A percentile compares a stretch with the other conserved stretches of the same genome.
Evolutionary conservation across 2,329 filamentous ascomycete genomes (phyloP).

Genomic region (Stromatinia cepivora): DNA sequence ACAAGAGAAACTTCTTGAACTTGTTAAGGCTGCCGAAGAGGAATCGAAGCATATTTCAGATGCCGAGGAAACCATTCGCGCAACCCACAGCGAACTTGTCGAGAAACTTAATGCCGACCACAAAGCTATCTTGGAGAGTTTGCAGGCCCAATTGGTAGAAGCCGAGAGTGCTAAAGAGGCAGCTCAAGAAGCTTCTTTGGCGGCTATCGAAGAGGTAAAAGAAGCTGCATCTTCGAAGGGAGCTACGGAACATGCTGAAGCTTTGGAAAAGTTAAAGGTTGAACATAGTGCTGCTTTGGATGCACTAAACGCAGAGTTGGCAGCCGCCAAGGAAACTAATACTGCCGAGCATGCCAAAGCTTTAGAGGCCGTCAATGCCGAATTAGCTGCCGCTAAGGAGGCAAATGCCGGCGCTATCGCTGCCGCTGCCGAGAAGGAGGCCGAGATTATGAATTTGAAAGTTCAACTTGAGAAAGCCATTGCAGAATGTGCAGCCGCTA

Average conservation of each 20-base stretch:
- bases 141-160: constrained; percentile 37
- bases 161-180: constrained; percentile 32
- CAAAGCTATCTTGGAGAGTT: constrained; percentile 33
- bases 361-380: constrained; percentile 39
- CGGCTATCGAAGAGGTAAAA: constrained; percentile 39
- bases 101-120: constrained; percentile 41
- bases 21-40: constrained; percentile 53
- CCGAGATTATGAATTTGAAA: constrained; percentile 39
- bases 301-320: constrained; percentile 45
- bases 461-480: constrained; percentile 45
- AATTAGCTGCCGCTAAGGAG: constrained; percentile 52
- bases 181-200: constrained; percentile 36
- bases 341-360: constrained; percentile 32
- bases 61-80: constrained; percentile 46
- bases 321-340: constrained; percentile 51
- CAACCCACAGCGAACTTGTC: constrained; percentile 50
- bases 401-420: constrained; percentile 41
- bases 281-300: constrained; percentile 32
- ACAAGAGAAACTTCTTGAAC: constrained; percentile 55
- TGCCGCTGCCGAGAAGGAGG: constrained; percentile 42
- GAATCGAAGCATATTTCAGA: constrained; percentile 43
- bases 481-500: constrained; percentile 39
- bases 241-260: constrained; percentile 46
- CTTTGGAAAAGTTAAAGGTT: constrained; percentile 43
- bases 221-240: constrained; percentile 33